Conservation (phyloP, 1,139 yeast genomes). For the Yamadazyma songkhlaensis region DNA sequence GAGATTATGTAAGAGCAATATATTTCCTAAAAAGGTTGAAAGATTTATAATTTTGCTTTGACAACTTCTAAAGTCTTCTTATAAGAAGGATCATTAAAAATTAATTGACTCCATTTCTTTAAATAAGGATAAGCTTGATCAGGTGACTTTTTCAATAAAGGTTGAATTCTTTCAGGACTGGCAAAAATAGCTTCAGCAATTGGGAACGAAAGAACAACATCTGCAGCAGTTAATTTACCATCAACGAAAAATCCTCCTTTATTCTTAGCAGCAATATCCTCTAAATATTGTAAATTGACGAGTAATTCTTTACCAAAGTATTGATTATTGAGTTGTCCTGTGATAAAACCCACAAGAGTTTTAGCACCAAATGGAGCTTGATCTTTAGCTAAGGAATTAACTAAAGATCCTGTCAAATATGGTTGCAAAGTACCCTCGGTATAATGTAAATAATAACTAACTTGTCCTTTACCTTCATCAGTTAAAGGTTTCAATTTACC, state of each 20-base stretch:
- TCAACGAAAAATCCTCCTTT: slow-evolving; percentile 35
- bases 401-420: slow-evolving; percentile 28
- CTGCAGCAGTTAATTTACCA: slow-evolving; percentile 36
- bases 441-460: slow-evolving; percentile 36
- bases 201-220: slow-evolving; percentile 38
- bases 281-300: slow-evolving; percentile 29
- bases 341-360: slow-evolving; percentile 22
- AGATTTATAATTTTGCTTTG: slow-evolving; percentile 6
- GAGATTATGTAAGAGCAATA: too few relatives aligned
- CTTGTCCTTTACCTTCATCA: slow-evolving; percentile 24
- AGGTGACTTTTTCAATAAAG: slow-evolving; percentile 9
- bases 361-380: slow-evolving; percentile 30
- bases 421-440: slow-evolving; percentile 42
- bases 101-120: slow-evolving; percentile 22
- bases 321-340: slow-evolving; percentile 22
- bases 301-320: slow-evolving; percentile 27
- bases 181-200: slow-evolving; percentile 21
- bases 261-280: slow-evolving; percentile 26
- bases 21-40: too few relatives aligned
- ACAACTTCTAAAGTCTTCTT: slow-evolving; percentile 20
- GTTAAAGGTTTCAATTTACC: slow-evolving; percentile 24
- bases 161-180: slow-evolving; percentile 12
- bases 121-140: slow-evolving; percentile 22
- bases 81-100: slow-evolving; percentile 19
- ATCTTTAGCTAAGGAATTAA: slow-evolving; percentile 23